phyloP scores from a whole-genome alignment of 495 filamentous ascomycete species.

The Ramalina intermedia region DNA sequence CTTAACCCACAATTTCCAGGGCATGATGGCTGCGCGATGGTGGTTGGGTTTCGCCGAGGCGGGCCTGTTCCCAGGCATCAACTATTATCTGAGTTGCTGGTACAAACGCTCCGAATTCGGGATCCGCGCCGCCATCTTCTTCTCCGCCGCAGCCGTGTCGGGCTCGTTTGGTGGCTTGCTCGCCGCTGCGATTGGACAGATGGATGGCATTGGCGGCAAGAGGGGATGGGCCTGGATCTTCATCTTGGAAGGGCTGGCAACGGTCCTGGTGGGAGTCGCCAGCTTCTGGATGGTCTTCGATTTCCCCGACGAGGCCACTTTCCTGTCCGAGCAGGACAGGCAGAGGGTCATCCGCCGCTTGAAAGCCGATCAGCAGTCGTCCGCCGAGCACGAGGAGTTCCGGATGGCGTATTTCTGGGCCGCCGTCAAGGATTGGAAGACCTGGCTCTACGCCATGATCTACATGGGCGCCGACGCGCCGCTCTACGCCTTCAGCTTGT shows the following conservation, averaged over 20 bases:
- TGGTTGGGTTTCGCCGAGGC: constrained; percentile 78
- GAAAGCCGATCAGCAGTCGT: constrained; percentile 59
- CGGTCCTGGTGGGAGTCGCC: constrained; percentile 53
- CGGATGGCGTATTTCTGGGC: constrained; percentile 62
- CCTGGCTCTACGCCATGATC: constrained; percentile 57
- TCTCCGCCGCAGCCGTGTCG: constrained; percentile 70
- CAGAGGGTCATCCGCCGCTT: constrained; percentile 60
- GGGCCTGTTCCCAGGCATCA: constrained; percentile 74
- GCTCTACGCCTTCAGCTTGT: constrained; percentile 83
- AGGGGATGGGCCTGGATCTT: constrained; percentile 81
- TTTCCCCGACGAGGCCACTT: constrained; percentile 71
- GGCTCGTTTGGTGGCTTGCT: constrained; percentile 80
- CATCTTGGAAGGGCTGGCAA: constrained; percentile 61
- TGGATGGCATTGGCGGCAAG: constrained; percentile 54
- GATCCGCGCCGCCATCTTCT: constrained; percentile 71
- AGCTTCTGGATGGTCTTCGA: constrained; percentile 83
- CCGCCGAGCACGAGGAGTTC: constrained; percentile 68
- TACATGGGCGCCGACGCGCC: constrained; percentile 62
- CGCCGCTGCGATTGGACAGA: constrained; percentile 60
- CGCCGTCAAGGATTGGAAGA: constrained; percentile 77
- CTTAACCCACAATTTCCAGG: constrained; percentile 59
- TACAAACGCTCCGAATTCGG: constrained; percentile 75
- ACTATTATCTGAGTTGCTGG: constrained; percentile 81
- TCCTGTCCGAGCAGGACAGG: constrained; percentile 59
- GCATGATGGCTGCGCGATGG: constrained; percentile 70